Conservation (phyloP, 306 rosid genomes). For the Calophaca sinica region DNA sequence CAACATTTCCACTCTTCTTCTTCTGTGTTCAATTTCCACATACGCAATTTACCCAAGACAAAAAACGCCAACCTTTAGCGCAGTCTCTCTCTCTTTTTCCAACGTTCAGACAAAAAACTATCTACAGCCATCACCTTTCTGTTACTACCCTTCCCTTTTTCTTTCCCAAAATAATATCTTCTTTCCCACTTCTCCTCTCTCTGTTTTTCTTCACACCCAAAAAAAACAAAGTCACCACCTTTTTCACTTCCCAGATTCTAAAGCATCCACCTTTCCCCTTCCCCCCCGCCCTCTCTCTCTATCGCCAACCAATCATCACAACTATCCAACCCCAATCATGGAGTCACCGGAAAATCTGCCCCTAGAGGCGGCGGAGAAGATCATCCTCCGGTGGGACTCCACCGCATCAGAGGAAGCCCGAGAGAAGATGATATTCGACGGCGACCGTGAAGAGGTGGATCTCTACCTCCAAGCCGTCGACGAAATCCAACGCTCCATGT, state of each 20-base stretch:
- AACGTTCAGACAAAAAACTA: slow-evolving; percentile 41
- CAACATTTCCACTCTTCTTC: slow-evolving; percentile 16
- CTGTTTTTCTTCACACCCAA: neutral
- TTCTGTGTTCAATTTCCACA: slow-evolving; percentile 29
- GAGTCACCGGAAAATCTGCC: slow-evolving; percentile 59
- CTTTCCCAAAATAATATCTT: slow-evolving; percentile 3
- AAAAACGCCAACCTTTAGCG: slow-evolving; percentile 13
- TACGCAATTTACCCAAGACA: neutral
- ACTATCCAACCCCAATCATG: slow-evolving; percentile 36
- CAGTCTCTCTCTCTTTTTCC: slow-evolving; percentile 35
- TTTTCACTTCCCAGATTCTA: slow-evolving; percentile 13
- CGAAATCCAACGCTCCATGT: slow-evolving; percentile 86
- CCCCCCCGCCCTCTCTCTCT: neutral
- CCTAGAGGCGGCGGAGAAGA: slow-evolving; percentile 72
- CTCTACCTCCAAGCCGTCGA: slow-evolving; percentile 89
- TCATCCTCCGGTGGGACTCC: slow-evolving; percentile 92
- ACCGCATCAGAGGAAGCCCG: slow-evolving; percentile 86
- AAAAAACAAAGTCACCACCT: neutral
- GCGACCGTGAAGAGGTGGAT: slow-evolving; percentile 76
- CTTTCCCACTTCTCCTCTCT: neutral
- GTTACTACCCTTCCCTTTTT: neutral
- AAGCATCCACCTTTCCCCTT: slow-evolving; percentile 7
- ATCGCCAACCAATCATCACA: neutral
- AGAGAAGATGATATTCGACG: slow-evolving; percentile 82
- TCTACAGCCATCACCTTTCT: neutral